Percentiles rank a stretch among this genome's conserved stretches.
Conservation (phyloP, 2,329 filamentous ascomycete species). For the Fusarium solani-melongenae region DNA sequence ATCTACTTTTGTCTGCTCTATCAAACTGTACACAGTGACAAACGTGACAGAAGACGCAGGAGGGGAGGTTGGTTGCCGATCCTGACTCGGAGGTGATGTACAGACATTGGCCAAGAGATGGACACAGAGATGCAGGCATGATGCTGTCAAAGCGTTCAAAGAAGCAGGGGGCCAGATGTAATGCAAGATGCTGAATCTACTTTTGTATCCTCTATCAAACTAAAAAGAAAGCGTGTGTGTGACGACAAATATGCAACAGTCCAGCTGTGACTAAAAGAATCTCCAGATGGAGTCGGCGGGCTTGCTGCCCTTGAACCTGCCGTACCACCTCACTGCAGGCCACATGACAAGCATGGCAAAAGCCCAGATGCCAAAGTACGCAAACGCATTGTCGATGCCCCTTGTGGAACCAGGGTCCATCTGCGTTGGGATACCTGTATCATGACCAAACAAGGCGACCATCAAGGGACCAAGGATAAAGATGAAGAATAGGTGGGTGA, state of each 20-base stretch:
- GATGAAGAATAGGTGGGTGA: conserved; percentile 52
- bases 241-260: not conserved
- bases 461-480: conserved; percentile 42
- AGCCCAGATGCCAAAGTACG: conserved; percentile 52
- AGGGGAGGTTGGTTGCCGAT: not conserved
- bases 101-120: not conserved
- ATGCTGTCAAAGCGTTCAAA: not conserved
- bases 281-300: conserved; percentile 58
- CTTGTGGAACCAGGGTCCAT: conserved; percentile 37
- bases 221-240: not conserved
- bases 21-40: too few species aligned
- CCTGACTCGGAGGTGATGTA: not conserved
- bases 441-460: conserved; percentile 49
- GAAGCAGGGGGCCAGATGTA: too few species aligned
- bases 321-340: conserved; percentile 55
- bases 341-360: conserved; percentile 52
- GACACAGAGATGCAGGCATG: not conserved
- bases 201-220: not conserved
- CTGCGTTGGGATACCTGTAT: conserved; percentile 42
- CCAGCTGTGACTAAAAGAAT: conserved; percentile 51
- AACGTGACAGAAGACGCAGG: too few species aligned
- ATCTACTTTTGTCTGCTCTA: too few species aligned
- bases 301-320: conserved; percentile 55
- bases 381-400: conserved; percentile 53
- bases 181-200: not conserved